Evolutionary conservation across 495 filamentous ascomycete genomes (phyloP).

Genomic region (Apodospora peruviana): DNA sequence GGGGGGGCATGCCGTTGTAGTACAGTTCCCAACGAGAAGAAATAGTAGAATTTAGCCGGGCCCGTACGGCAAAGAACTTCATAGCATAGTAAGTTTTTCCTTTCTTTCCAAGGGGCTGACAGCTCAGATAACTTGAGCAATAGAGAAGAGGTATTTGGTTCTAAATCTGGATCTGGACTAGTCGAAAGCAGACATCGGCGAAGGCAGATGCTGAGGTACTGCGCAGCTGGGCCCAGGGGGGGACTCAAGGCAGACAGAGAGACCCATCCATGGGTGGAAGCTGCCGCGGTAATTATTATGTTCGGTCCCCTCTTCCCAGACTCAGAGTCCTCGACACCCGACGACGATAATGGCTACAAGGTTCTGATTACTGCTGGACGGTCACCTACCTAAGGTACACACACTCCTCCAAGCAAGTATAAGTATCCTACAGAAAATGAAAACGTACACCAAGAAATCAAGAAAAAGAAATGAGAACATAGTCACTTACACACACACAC

Average conservation of each 20-base stretch:
- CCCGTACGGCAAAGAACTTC: no score
- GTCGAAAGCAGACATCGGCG: no score
- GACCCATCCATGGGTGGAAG: neutral
- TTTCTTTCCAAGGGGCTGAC: neutral
- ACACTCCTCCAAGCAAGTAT: no score
- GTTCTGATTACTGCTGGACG: no score
- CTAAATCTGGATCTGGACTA: neutral
- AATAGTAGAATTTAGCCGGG: no score
- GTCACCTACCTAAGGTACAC: no score
- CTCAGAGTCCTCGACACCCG: neutral
- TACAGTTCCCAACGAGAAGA: no score
- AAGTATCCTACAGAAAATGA: neutral
- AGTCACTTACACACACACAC: neutral
- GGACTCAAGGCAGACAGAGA: neutral
- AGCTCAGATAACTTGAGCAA: neutral
- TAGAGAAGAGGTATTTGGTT: neutral
- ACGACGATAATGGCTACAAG: no score
- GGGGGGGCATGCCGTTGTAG: no score
- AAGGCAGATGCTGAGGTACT: neutral
- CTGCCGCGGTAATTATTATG: neutral
- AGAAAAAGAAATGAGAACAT: neutral
- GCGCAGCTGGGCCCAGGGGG: neutral
- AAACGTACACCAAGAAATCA: neutral
- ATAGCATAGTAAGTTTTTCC: no score
- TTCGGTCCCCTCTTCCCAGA: neutral